Evolutionary conservation across 2,329 filamentous ascomycete species (phyloP), one percentile per base, ranked within the genome.

Genomic region (Pseudocercospora cruenta): DNA sequence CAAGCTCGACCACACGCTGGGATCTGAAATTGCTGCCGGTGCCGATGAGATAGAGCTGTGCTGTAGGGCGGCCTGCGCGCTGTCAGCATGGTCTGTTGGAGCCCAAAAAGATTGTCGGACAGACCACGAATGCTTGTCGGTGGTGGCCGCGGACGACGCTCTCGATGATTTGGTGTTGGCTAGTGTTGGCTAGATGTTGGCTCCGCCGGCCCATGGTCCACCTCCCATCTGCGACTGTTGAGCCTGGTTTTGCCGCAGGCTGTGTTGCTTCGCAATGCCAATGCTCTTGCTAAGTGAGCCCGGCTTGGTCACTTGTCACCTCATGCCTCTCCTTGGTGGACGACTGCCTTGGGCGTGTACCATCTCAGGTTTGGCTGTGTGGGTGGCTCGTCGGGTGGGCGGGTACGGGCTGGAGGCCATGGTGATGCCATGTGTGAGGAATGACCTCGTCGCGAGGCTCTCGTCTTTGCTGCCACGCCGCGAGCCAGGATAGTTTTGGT

Each of bases 391-490:
- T 16, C 2, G 33, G 9, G 10, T 14, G 33, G 33, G 33, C 3
- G 9, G 33, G 33, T 36, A 5, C 14, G 14, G 33, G 33, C 33
- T 36, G 33, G 33, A 36, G 33, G 33, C 10, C 9, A 36, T 14
- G 9, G 33, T 16, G 28, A 4, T 31, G 28, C 28, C 7, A 31
- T 31, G 3, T 8, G 6, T 10, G 28, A 31, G 28, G 28, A 31
- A 31, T 5, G 28, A 26, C 24, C 24, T 78, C 3, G 76, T 77
- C 9, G 75, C 77, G 55, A 77, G 66, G 57, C 74, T 76, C 58
- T 77, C 75, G 51, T 77, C 75, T 64, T 77, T 77, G 69, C 75
- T 77, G 28, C 75, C 74, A 57, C 75, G 66, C 61, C 75, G 62
- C 12, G 75, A 77, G 8, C 70, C 65, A 5, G 75, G 72, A 55